Conservation (phyloP, 768 basidiomycete genomes). For the Phlebiopsis gigantea region DNA sequence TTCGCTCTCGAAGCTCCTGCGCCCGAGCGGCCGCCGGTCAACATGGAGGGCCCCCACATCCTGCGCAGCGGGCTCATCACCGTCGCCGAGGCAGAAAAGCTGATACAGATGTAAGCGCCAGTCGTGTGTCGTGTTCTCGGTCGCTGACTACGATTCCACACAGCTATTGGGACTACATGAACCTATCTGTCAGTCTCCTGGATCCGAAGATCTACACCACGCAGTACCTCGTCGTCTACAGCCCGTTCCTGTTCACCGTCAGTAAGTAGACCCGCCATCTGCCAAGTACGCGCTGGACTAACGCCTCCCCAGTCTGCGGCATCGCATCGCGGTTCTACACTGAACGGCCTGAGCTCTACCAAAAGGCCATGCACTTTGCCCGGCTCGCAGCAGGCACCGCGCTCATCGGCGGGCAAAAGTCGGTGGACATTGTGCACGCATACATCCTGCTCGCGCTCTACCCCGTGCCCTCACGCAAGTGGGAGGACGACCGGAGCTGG, state of each 20-base stretch:
- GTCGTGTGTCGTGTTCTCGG: neutral
- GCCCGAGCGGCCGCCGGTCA: slow-evolving; percentile 29
- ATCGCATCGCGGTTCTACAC: slow-evolving; percentile 79
- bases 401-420: slow-evolving; percentile 70
- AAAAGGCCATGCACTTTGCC: slow-evolving; percentile 67
- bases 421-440: slow-evolving; percentile 79
- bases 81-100: slow-evolving; percentile 58
- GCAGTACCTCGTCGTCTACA: slow-evolving; percentile 72
- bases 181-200: slow-evolving; percentile 69
- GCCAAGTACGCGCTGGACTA: neutral
- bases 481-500: slow-evolving; percentile 91
- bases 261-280: slow-evolving; percentile 43
- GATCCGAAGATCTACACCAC: slow-evolving; percentile 85
- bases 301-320: slow-evolving; percentile 60
- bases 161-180: slow-evolving; percentile 78
- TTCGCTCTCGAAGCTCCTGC: slow-evolving; percentile 25
- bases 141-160: neutral
- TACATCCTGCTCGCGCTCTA: slow-evolving; percentile 79
- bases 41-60: slow-evolving; percentile 59
- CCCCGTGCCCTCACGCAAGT: slow-evolving; percentile 66
- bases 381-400: slow-evolving; percentile 74
- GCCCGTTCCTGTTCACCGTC: slow-evolving; percentile 89
- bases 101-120: slow-evolving; percentile 61
- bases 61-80: slow-evolving; percentile 59
- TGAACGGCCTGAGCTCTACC: slow-evolving; percentile 65